phyloP scores from a whole-genome alignment of 169 alveolate species.

The Eimeria acervulina region DNA sequence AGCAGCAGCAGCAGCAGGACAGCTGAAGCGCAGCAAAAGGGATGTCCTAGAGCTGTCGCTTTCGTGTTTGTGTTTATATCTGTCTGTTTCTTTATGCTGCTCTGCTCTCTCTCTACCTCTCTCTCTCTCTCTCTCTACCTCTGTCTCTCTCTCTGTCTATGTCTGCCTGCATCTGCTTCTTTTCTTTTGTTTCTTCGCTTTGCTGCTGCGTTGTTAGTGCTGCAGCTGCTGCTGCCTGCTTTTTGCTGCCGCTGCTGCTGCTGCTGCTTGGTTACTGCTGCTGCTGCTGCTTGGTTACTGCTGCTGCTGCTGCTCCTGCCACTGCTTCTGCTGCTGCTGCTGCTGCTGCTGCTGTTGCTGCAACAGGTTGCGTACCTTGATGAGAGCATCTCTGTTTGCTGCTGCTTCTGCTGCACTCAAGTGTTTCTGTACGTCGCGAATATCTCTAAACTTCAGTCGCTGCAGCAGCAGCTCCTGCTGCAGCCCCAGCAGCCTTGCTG shows the following conservation, averaged over 20 bases:
- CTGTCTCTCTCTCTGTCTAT: no score
- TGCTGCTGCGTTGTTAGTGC: not conserved
- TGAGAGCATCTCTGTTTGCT: not conserved
- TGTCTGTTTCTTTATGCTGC: no score
- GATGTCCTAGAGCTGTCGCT: no score
- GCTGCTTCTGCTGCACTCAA: slow-evolving; percentile 2
- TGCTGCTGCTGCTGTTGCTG: not conserved
- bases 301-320: not conserved
- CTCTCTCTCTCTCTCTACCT: no score
- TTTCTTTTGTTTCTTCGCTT: no score
- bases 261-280: no score
- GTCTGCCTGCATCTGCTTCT: no score
- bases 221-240: no score
- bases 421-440: not conserved
- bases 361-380: not conserved
- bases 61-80: no score
- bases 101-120: no score
- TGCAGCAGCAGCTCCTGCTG: not conserved
- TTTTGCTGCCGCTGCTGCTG: no score
- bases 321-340: not conserved
- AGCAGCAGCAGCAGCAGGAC: not conserved
- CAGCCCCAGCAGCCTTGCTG: not conserved
- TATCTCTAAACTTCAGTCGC: not conserved
- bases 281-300: no score
- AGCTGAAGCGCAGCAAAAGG: not conserved